A percentile compares a stretch with the other conserved stretches of the same genome.
These are phyloP conservation scores for Pilaira anomala DNA, from an alignment of 192 early-diverging fungal genomes.

Conservation along the genomic window DNA sequence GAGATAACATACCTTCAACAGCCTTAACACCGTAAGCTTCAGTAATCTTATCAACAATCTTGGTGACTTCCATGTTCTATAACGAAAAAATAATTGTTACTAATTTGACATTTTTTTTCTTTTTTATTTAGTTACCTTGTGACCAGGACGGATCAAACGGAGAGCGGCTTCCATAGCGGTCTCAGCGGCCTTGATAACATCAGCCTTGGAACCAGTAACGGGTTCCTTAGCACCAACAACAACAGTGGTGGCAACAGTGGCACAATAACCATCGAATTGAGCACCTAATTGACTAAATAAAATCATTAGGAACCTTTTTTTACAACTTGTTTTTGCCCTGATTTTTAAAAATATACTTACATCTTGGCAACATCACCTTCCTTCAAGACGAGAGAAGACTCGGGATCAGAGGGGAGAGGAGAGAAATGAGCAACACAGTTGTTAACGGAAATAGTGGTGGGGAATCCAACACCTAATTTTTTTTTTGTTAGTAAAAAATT, in stretches of 20 bases:
- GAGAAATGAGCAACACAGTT: slow-evolving; percentile 81
- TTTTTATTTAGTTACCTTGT: slow-evolving; percentile 33
- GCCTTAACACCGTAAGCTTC: slow-evolving; percentile 81
- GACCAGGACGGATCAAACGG: slow-evolving; percentile 84
- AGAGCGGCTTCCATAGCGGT: slow-evolving; percentile 80
- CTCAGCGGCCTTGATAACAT: slow-evolving; percentile 85
- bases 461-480: slow-evolving; percentile 73
- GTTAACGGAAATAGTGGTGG: slow-evolving; percentile 85
- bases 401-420: slow-evolving; percentile 72
- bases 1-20: slow-evolving; percentile 89
- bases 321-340: not conserved
- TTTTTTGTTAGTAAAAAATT: slow-evolving; percentile 1
- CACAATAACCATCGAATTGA: slow-evolving; percentile 89
- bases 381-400: slow-evolving; percentile 56
- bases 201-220: slow-evolving; percentile 81
- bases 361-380: slow-evolving; percentile 88
- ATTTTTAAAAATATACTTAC: slow-evolving; percentile 43
- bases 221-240: slow-evolving; percentile 77
- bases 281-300: slow-evolving; percentile 70
- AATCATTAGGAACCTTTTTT: not conserved
- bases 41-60: slow-evolving; percentile 76
- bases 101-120: not conserved
- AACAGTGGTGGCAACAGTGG: slow-evolving; percentile 77
- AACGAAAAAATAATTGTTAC: not conserved
- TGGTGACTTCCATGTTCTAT: slow-evolving; percentile 65